Base-by-base conservation (phyloP, 768 basidiomycete genomes). In the Suillus clintonianus region DNA sequence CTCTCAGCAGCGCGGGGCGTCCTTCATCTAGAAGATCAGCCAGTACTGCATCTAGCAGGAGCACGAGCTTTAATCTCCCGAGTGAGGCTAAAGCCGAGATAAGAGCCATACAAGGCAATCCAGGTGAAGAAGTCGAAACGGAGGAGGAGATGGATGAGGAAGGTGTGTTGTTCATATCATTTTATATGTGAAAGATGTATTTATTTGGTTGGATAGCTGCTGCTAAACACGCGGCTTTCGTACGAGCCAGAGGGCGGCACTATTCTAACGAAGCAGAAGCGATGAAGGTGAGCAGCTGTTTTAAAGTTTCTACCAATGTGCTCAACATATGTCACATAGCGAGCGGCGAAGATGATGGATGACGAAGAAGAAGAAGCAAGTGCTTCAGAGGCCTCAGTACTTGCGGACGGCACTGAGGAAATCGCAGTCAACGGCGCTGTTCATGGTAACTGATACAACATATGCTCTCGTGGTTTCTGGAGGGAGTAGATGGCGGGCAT, bases 221-320 rank as follows among this genome's bases (percentile, higher is more conserved):
- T 54, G 89, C 85, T 42, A 94, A 92, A 77, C 93, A 92, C 69
- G 91, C 88, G 15, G 93, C 82, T 27, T 95, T 95, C 70, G 81
- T 94, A 37, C 85, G 86, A 67, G 92, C 92, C 27, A 84, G 93
- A 27, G 91, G 90, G 60, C 82, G 91, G 61, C 94, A 95, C 71
- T 95, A 95, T 69, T 94, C 92, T 6, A 94, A 95, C 58, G 94
- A 95, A 72, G 94, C 91, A 1, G 91, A 94, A 72, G 94, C 92
- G 19, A 94, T 95, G 94, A 94, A 94, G 87, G 92, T 90, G 76
- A 53, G 75, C 55, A 32, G 19, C 4, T 63, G n/a, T 39, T 43
- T 54, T 43, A 5, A 10, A 5, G 45, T 17, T 43, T 56, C 17
- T 17, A 2, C 34, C 30, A 36, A 0, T 56, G 62, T 7, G 37